Evolutionary conservation across 2,329 filamentous ascomycete species (phyloP), one percentile per base, ranked within the genome.

Genomic region (Colletotrichum trifolii): DNA sequence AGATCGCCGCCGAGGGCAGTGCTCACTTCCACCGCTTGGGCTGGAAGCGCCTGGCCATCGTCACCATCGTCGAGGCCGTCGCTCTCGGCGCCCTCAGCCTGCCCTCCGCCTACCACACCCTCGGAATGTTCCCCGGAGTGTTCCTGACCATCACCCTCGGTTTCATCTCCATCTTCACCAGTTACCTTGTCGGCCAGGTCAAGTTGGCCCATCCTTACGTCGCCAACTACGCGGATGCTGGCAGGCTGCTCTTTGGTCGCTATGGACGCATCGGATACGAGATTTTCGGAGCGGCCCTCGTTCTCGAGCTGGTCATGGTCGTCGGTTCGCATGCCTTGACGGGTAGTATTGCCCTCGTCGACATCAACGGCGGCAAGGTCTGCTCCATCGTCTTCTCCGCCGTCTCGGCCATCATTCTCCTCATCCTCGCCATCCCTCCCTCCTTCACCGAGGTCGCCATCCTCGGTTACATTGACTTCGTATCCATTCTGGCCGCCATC

Each of bases 321-420:
- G 88, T 90, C 76, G 88, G 86, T 35, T 90, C 89, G n/a, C 91
- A 93, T 75, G 81, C 91, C 49, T 78, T 92, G 67, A 91, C 89
- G 0, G 91, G 91, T 69, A 85, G 83, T 34, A 89, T 92, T 70
- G 89, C 89, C 69, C 85, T 92, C 75, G 88, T 88, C 70, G 87
- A 83, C 49, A 80, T 92, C 54, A 88, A 88, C 4, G 76, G 85
- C 6, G 83, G 90, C 67, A 85, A 74, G 34, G 71, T 75, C 25
- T 84, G 82, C 75, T 79, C 79, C 17, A 70, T 83, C 48, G 76
- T 79, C 53, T 84, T 83, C 67, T 78, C 77, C 15, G 75, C 81
- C 40, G 75, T 83, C 35, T 82, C 81, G 2, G 81, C 79, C 36
- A 76, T 84, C 54, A 76, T 84, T 53, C 75, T 84, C 36, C 77